A percentile compares a stretch with the other conserved stretches of the same genome.
phyloP scores from a whole-genome alignment of 2,329 filamentous ascomycete genomes.

The Aspergillus latus region DNA sequence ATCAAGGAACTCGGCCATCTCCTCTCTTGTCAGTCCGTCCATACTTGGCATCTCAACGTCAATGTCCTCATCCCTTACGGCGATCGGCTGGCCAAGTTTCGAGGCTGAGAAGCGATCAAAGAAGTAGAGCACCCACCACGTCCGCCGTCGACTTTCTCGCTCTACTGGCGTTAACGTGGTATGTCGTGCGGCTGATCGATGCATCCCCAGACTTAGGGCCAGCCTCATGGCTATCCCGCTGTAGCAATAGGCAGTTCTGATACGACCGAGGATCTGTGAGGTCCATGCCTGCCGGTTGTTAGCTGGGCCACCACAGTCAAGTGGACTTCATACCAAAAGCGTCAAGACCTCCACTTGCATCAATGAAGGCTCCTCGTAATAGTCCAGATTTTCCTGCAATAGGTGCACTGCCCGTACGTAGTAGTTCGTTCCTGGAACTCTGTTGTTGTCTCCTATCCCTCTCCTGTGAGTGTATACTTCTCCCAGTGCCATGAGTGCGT shows the following conservation, averaged over 20 bases:
- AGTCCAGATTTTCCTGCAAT: slow-evolving; percentile 7
- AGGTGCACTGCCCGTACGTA: slow-evolving; percentile 9
- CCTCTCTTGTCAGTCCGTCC: slow-evolving; percentile 11
- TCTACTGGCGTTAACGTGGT: slow-evolving; percentile 10
- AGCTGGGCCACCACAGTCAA: neutral
- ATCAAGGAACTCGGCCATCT: slow-evolving; percentile 12
- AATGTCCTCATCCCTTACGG: slow-evolving; percentile 13
- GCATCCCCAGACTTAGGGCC: slow-evolving; percentile 12
- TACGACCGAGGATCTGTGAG: slow-evolving; percentile 12
- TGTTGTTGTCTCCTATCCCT: slow-evolving; percentile 8
- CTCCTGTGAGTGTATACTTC: slow-evolving; percentile 11
- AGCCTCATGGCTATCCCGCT: slow-evolving; percentile 12
- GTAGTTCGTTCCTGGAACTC: slow-evolving; percentile 11
- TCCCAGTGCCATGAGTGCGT: slow-evolving; percentile 11
- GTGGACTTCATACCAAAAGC: neutral
- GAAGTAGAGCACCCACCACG: slow-evolving; percentile 16
- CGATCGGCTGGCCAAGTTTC: slow-evolving; percentile 12
- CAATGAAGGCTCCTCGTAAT: slow-evolving; percentile 13
- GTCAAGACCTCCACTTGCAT: slow-evolving; percentile 14
- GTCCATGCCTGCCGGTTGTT: slow-evolving; percentile 8
- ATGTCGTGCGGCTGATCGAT: slow-evolving; percentile 10
- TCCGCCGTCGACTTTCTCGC: slow-evolving; percentile 14
- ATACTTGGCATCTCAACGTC: slow-evolving; percentile 14
- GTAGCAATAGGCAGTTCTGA: slow-evolving; percentile 13
- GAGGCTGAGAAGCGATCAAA: slow-evolving; percentile 16